Evolutionary conservation across 2,329 filamentous ascomycete genomes (phyloP).

Genomic region (Aureobasidium melanogenum): DNA sequence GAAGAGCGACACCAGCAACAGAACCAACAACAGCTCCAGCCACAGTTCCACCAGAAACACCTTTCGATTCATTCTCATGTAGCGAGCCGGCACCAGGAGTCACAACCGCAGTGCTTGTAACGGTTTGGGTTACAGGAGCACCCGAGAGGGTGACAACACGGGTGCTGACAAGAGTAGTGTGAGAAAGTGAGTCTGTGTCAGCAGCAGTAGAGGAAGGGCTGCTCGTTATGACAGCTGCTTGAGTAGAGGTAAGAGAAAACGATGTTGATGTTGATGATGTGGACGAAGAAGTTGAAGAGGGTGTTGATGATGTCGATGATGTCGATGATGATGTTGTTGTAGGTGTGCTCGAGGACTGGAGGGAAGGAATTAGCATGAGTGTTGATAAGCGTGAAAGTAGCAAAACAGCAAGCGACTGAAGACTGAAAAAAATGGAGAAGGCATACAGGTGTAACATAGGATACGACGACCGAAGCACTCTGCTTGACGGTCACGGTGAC

Average conservation of each 20-base stretch:
- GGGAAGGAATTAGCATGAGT: background rate
- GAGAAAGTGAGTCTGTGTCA: constrained; percentile 15
- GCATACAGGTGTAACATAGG: constrained; percentile 23
- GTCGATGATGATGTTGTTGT: constrained; percentile 12
- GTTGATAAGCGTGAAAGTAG: background rate
- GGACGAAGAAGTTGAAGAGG: constrained; percentile 13
- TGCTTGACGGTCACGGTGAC: constrained; percentile 21
- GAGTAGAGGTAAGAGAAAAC: constrained; percentile 2
- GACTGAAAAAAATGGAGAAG: constrained; percentile 15
- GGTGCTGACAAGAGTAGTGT: constrained; percentile 27
- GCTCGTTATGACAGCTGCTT: constrained; percentile 13
- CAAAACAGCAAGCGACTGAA: background rate
- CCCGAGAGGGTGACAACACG: constrained; percentile 37
- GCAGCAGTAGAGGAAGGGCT: constrained; percentile 4
- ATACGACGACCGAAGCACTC: constrained; percentile 19
- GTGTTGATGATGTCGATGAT: constrained; percentile 11
- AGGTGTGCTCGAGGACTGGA: constrained; percentile 1
- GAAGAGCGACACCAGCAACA: constrained; percentile 28
- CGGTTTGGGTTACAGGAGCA: constrained; percentile 34
- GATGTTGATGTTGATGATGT: constrained; percentile 15
- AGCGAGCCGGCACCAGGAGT: constrained; percentile 17
- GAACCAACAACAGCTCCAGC: constrained; percentile 39
- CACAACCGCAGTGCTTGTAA: constrained; percentile 30
- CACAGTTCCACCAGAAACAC: constrained; percentile 34
- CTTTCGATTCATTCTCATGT: constrained; percentile 15